A percentile compares a stretch with the other conserved stretches of the same genome.
Evolutionary conservation across 768 basidiomycete genomes (phyloP).

Genomic region (Candolleomyces eurysporus): DNA sequence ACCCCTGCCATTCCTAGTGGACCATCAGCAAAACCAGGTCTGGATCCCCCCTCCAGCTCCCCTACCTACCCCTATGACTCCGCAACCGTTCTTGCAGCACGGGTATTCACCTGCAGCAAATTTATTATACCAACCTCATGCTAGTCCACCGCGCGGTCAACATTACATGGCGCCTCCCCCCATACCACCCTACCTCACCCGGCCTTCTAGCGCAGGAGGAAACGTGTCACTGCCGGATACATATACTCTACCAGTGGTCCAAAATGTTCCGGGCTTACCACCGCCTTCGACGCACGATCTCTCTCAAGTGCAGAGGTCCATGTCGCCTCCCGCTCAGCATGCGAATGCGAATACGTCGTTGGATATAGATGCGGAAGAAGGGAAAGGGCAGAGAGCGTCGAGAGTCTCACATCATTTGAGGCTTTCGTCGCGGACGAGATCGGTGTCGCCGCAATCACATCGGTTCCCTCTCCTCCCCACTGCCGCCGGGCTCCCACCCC

Average conservation of each 20-base stretch:
- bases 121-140: constrained; percentile 1
- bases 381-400: constrained; percentile 59
- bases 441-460: constrained; percentile 62
- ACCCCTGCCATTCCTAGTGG: constrained; percentile 34
- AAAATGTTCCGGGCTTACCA: constrained; percentile 15
- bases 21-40: constrained; percentile 41
- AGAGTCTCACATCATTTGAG: constrained; percentile 60
- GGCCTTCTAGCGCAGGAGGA: constrained; percentile 54
- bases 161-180: constrained; percentile 10
- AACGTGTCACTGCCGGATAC: constrained; percentile 26
- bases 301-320: constrained; percentile 11
- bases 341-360: constrained; percentile 3
- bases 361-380: constrained; percentile 44
- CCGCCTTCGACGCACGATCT: constrained; percentile 26
- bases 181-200: constrained; percentile 21
- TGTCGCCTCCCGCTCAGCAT: background rate
- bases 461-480: constrained; percentile 41
- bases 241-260: constrained; percentile 28
- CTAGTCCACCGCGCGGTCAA: constrained; percentile 2
- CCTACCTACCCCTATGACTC: constrained; percentile 21
- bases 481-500: constrained; percentile 12
- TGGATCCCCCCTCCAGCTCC: constrained; percentile 45
- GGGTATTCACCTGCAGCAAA: constrained; percentile 14
- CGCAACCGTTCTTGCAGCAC: constrained; percentile 8
- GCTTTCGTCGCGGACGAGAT: constrained; percentile 53